phyloP scores from a whole-genome alignment of 495 filamentous ascomycete genomes.

The Geoglossum glabrum region DNA sequence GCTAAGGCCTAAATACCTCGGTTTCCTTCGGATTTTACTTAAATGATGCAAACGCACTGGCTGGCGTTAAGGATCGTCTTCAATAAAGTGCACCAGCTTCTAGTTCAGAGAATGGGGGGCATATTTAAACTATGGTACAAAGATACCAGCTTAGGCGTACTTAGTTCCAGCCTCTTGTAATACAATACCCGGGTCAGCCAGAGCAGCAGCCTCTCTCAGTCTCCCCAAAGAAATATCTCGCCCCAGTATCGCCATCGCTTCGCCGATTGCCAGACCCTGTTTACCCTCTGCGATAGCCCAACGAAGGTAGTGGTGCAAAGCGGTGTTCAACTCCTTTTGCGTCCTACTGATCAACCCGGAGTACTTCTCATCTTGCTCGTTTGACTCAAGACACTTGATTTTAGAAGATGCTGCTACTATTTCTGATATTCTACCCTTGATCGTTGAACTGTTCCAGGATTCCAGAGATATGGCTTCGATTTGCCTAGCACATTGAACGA shows the following conservation, averaged over 20 bases:
- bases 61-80: neutral
- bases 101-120: neutral
- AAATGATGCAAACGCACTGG: neutral
- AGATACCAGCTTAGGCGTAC: neutral
- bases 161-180: neutral
- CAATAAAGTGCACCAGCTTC: neutral
- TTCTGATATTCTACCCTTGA: conserved; percentile 2
- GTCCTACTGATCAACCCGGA: neutral
- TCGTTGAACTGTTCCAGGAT: neutral
- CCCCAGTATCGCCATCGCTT: conserved; percentile 43
- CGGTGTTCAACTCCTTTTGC: conserved; percentile 21
- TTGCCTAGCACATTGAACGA: neutral
- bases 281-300: conserved; percentile 41
- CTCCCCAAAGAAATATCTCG: conserved; percentile 35
- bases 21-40: neutral
- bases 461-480: neutral
- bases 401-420: neutral
- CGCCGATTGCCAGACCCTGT: conserved; percentile 35
- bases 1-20: neutral
- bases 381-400: neutral
- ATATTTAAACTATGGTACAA: neutral
- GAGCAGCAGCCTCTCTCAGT: conserved; percentile 25
- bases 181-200: neutral
- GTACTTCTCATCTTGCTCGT: neutral
- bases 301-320: conserved; percentile 37